Evolutionary conservation across 179 eudicot species (phyloP), one percentile per base, ranked within the genome.

Genomic region (Drosera spatulata): DNA sequence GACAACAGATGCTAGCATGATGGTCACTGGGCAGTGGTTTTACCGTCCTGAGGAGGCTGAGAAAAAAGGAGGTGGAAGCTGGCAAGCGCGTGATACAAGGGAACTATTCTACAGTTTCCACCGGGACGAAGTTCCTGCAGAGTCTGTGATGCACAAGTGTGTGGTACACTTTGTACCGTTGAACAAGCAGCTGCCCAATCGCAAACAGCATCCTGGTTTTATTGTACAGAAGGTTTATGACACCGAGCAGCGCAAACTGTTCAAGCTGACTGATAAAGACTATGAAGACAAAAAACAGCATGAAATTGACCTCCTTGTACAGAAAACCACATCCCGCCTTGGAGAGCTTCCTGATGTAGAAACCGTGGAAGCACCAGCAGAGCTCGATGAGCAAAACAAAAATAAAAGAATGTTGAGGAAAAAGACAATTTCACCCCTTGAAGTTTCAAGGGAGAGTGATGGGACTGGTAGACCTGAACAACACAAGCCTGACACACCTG

Each of bases 31-130:
- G 51, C 99, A 94, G 67, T 89, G 99, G 99, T 90, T 89, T 72
- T 94, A 90, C 72, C 87, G 97, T 58, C 99, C 99, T n/a, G 99
- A 94, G 70, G 99, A 94, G 76, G 97, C 99, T 45, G 87, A 84
- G 68, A 86, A 68, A 68, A 85, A 71, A 73, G 85, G 79, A 49
- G 97, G 99, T 57, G 99, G 97, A 75, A 80, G 83, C 71, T 94
- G 97, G 99, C 73, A 80, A 67, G 82, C 97, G 62, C 64, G 75
- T 62, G 97, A 90, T 75, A 81, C 97, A 39, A 85, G 99, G 69
- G 97, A 90, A 68, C 79, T 94, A 39, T 89, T 86, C 59, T 94
- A 94, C 55, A 94, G 97, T 77, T 94, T 94, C 75, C 99, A 90
- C 65, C 89, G 87, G 41, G 97, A 94, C 72, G 99, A 89, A 53